These are phyloP conservation scores for Pichia kluyveri DNA, from an alignment of 805 yeast species.

Conservation along the genomic window DNA sequence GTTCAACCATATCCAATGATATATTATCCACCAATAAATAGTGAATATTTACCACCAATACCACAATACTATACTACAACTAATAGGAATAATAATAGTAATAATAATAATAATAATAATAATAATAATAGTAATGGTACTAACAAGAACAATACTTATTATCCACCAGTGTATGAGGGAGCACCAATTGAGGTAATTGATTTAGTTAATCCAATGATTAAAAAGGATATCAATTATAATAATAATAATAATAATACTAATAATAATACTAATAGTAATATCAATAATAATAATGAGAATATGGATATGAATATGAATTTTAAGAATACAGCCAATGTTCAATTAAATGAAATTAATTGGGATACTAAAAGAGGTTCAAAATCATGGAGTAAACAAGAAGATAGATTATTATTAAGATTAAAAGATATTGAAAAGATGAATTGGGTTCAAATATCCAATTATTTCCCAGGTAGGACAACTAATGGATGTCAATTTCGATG, in stretches of 20 bases:
- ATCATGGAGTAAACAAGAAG: conserved; percentile 73
- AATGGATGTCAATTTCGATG: conserved; percentile 82
- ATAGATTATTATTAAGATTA: conserved; percentile 54
- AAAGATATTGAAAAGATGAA: conserved; percentile 77
- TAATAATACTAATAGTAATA: not conserved
- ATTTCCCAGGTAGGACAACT: conserved; percentile 72
- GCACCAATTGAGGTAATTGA: too few relatives aligned
- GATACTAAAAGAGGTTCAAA: conserved; percentile 9
- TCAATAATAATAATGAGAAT: not conserved
- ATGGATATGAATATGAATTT: too few relatives aligned
- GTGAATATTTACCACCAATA: too few relatives aligned
- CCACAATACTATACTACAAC: too few relatives aligned
- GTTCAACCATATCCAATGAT: too few relatives aligned
- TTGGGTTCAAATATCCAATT: conserved; percentile 78
- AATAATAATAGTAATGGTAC: too few relatives aligned
- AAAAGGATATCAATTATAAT: not conserved
- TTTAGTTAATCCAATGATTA: not conserved
- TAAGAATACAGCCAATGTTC: too few relatives aligned
- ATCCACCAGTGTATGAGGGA: too few relatives aligned
- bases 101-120: too few relatives aligned
- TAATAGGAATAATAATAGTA: too few relatives aligned
- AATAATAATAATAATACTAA: not conserved
- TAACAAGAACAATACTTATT: too few relatives aligned
- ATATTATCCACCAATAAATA: too few relatives aligned
- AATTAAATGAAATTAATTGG: not conserved